Conservation (phyloP, 495 filamentous ascomycete species). For the Wilcoxina mikolae region DNA sequence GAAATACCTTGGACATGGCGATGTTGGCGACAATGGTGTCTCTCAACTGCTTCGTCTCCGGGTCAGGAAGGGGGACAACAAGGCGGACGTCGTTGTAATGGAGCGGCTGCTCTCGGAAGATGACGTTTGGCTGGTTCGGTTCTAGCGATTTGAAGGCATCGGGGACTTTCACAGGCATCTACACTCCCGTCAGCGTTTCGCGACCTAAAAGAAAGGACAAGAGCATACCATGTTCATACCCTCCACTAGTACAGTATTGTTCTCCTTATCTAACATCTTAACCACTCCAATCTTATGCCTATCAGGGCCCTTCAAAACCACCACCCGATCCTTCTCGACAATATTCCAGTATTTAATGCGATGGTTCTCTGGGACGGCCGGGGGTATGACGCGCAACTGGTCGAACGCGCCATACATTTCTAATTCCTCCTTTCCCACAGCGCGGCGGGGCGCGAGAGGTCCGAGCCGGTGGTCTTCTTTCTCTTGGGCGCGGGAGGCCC, state of each 20-base stretch:
- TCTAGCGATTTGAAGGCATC: constrained; percentile 37
- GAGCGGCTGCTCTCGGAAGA: constrained; percentile 37
- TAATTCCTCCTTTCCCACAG: constrained; percentile 36
- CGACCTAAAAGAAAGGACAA: constrained; percentile 4
- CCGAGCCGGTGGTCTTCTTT: constrained; percentile 66
- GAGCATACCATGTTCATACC: constrained; percentile 50
- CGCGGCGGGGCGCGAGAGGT: constrained; percentile 52
- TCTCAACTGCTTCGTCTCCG: constrained; percentile 42
- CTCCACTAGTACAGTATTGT: constrained; percentile 45
- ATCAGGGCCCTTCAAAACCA: constrained; percentile 57
- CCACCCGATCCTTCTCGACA: constrained; percentile 57
- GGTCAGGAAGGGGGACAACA: constrained; percentile 58
- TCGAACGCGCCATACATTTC: constrained; percentile 40
- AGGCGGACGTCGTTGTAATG: constrained; percentile 59
- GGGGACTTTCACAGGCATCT: constrained; percentile 34
- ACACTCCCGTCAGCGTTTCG: background rate
- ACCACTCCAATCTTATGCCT: constrained; percentile 69
- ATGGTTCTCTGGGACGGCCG: constrained; percentile 35
- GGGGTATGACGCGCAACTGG: constrained; percentile 29
- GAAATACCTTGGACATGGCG: constrained; percentile 31
- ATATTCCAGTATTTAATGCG: constrained; percentile 46
- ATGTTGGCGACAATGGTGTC: constrained; percentile 67
- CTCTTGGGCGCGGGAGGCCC: constrained; percentile 28
- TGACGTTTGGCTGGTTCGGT: constrained; percentile 31
- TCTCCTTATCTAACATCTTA: constrained; percentile 39